A percentile compares a stretch with the other conserved stretches of the same genome.
Conservation (phyloP, 768 basidiomycete species). For the Termitomyces sp. region DNA sequence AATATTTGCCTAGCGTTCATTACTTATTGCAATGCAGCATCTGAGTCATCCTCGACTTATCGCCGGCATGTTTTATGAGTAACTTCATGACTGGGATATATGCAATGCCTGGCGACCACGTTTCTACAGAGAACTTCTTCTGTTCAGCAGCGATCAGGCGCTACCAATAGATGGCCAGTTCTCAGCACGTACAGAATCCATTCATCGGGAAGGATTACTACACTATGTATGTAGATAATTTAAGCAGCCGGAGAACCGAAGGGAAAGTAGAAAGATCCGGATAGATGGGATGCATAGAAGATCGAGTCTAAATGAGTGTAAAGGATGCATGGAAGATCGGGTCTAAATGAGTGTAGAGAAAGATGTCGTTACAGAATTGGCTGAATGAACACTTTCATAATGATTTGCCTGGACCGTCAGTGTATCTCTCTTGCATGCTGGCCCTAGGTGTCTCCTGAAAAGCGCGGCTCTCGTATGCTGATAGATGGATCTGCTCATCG, state of each 20-base stretch:
- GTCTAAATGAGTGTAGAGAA: too few relatives aligned
- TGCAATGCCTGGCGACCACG: not conserved
- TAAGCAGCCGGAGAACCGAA: too few relatives aligned
- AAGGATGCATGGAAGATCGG: too few relatives aligned
- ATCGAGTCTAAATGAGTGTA: not conserved
- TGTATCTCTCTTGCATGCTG: conserved; percentile 1
- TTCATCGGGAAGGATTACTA: not conserved
- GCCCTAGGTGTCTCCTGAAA: not conserved
- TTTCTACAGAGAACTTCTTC: not conserved
- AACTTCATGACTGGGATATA: not conserved
- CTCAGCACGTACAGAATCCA: not conserved
- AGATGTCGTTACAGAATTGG: not conserved
- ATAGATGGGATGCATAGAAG: not conserved
- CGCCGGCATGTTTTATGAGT: too few relatives aligned
- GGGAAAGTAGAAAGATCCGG: not conserved
- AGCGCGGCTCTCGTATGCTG: conserved; percentile 6
- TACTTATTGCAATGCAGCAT: too few relatives aligned
- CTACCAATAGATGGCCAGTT: not conserved
- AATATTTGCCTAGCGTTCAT: too few relatives aligned
- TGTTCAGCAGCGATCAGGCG: not conserved
- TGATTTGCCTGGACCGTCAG: not conserved
- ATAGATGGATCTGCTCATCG: conserved; percentile 14
- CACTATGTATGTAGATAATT: not conserved
- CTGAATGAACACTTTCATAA: not conserved
- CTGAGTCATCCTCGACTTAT: too few relatives aligned